Evolutionary conservation across 768 basidiomycete genomes (phyloP), one percentile per base, ranked within the genome.

Genomic region (Mycena haematopus): DNA sequence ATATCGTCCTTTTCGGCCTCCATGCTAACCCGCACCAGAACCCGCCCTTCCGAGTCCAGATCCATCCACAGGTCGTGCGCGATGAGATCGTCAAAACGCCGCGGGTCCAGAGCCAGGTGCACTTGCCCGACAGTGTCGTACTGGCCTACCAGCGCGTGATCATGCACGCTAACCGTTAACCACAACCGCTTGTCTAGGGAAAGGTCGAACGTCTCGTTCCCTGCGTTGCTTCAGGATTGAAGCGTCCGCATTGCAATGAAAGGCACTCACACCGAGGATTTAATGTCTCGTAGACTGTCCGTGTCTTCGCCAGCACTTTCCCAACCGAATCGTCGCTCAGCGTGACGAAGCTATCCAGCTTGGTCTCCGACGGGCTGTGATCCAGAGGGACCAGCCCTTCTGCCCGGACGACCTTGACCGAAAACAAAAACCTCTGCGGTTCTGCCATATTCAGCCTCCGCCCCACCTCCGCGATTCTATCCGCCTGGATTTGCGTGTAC

Each of bases 161-260:
- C 93, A 57, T 94, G 88, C 38, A 99, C 85, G 63, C 95, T 96
- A 52, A 95, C 89, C 91, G 97, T 97, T 42, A 99, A 79, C 97
- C 97, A 99, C 4, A 98, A 80, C n/a, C 91, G 86, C 65, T 92
- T 92, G 50, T 95, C 92, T 15, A 98, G 92, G 0, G 95, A 93
- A 14, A 99, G 81, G 72, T 99, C 97, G 68, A 97, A 95, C 0
- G 94, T 94, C 74, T 99, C 96, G 63, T 98, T 95, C 97, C 96
- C 93, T 96, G 65, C 25, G 65, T 25, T 42, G 61, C 40, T 54
- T 60, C 19, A 66, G 58, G 54, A 71, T 7, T 2, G n/a, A 1
- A 8, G 15, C 29, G 29, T 31, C 14, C 11, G 21, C 31, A 22
- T 13, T 50, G 29, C 10, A 21, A 52, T 45, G 51, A 31, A 31